Percentiles rank a stretch among this genome's conserved stretches.
These are phyloP conservation scores for Blechomonas ayalai DNA, from an alignment of 208 protist species.

Conservation along the genomic window DNA sequence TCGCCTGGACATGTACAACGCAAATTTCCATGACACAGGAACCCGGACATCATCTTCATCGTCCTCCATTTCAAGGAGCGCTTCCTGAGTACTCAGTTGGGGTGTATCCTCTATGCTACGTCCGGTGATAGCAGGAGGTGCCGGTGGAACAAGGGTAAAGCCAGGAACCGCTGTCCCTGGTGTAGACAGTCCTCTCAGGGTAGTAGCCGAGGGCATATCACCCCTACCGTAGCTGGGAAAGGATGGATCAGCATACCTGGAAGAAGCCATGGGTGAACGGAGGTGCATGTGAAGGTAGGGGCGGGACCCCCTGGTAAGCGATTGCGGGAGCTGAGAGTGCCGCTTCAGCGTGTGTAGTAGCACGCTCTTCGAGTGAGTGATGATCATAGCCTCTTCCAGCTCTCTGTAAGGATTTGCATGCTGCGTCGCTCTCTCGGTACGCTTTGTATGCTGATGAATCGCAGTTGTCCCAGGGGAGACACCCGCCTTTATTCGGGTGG, in stretches of 20 bases:
- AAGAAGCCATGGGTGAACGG: too few species aligned
- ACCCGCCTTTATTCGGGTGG: background rate
- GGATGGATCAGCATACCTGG: too few species aligned
- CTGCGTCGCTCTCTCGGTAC: background rate
- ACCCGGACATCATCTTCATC: slow-evolving; percentile 19
- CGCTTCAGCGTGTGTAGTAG: slow-evolving; percentile 35
- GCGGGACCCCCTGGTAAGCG: slow-evolving; percentile 5
- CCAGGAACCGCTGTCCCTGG: too few species aligned
- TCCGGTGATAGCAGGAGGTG: too few species aligned
- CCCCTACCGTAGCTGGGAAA: too few species aligned
- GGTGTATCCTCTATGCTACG: too few species aligned
- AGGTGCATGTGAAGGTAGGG: too few species aligned
- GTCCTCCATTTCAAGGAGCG: slow-evolving; percentile 12
- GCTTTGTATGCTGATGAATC: too few species aligned
- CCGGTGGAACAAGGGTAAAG: too few species aligned
- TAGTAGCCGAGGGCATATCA: too few species aligned
- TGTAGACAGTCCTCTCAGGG: too few species aligned
- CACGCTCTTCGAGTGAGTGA: slow-evolving; percentile 48
- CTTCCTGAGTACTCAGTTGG: background rate
- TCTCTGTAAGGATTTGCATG: slow-evolving; percentile 28
- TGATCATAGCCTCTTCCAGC: slow-evolving; percentile 56
- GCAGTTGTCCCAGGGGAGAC: background rate
- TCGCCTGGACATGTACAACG: slow-evolving; percentile 75
- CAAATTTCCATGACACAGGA: slow-evolving; percentile 86
- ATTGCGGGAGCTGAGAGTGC: slow-evolving; percentile 11